Percentiles rank a stretch among this genome's conserved stretches.
phyloP scores from a whole-genome alignment of 139 green algal species.

The Chlorella sorokiniana region DNA sequence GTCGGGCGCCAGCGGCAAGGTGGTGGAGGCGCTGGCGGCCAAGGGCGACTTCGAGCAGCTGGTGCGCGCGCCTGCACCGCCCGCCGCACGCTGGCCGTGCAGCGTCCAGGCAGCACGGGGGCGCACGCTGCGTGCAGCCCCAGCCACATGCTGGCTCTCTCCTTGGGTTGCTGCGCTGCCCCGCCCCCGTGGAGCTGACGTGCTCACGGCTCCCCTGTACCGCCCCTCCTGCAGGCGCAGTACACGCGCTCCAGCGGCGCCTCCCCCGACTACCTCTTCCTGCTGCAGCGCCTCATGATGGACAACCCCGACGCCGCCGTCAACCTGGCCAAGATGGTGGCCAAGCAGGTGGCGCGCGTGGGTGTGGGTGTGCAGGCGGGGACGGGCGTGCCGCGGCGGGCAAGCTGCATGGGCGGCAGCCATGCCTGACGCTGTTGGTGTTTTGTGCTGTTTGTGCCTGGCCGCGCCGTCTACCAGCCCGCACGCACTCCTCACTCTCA shows the following conservation, averaged over 20 bases:
- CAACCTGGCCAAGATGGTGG: constrained; percentile 93
- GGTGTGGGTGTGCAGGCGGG: background rate
- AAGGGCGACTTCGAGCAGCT: constrained; percentile 96
- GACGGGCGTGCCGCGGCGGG: no score
- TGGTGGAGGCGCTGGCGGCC: constrained; percentile 82
- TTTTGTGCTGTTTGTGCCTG: background rate
- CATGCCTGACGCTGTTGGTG: background rate
- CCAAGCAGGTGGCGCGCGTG: constrained; percentile 83
- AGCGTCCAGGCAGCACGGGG: background rate
- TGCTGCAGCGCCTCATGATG: constrained; percentile 94
- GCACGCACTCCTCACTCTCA: background rate
- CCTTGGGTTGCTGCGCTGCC: background rate
- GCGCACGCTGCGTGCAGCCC: no score
- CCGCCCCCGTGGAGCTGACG: no score
- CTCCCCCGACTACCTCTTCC: constrained; percentile 95
- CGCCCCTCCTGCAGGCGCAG: constrained; percentile 24
- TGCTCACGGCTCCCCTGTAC: no score
- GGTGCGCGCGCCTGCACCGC: background rate
- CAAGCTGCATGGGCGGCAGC: no score
- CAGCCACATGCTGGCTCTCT: background rate
- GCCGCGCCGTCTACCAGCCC: background rate
- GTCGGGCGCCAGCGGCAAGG: constrained; percentile 76
- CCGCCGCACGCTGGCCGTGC: no score
- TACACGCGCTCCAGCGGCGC: constrained; percentile 81
- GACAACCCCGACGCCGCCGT: constrained; percentile 93